Conservation (phyloP, 441 rosid genomes). For the Gossypium trilobum region DNA sequence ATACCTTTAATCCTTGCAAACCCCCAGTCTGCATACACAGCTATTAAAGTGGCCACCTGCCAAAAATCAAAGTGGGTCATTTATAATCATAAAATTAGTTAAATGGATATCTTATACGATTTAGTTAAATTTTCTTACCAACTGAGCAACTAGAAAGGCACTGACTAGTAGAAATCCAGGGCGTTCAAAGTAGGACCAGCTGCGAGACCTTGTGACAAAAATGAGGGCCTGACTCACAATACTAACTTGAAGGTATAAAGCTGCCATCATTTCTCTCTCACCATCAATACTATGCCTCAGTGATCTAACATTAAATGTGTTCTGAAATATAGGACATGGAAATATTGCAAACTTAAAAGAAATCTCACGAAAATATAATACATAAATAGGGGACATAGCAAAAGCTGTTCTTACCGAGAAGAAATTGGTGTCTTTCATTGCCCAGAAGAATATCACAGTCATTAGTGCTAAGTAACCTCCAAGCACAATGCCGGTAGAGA, state of each 20-base stretch:
- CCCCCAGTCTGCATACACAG: constrained; percentile 73
- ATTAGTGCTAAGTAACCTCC: constrained; percentile 80
- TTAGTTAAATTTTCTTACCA: constrained; percentile 34
- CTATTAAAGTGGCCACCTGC: constrained; percentile 66
- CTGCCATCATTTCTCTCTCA: constrained; percentile 56
- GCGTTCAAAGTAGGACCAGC: constrained; percentile 76
- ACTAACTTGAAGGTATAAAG: constrained; percentile 82
- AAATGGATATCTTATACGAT: not conserved
- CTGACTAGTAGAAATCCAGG: constrained; percentile 57
- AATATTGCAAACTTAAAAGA: constrained; percentile 4
- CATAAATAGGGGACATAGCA: not conserved
- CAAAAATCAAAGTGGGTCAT: not conserved
- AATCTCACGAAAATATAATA: not conserved
- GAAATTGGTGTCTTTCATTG: constrained; percentile 53
- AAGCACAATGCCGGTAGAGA: constrained; percentile 67
- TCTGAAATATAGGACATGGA: constrained; percentile 27
- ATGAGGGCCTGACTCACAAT: constrained; percentile 82
- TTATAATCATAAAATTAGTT: not conserved
- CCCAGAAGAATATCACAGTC: constrained; percentile 82
- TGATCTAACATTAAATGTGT: constrained; percentile 51
- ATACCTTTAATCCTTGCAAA: constrained; percentile 62
- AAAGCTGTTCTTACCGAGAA: constrained; percentile 45
- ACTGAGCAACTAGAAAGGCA: constrained; percentile 66
- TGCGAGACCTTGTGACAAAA: constrained; percentile 78
- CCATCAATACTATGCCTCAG: constrained; percentile 17